Evolutionary conservation across 2,329 filamentous ascomycete species (phyloP), one percentile per base, ranked within the genome.

Genomic region (Penicillium sp.): DNA sequence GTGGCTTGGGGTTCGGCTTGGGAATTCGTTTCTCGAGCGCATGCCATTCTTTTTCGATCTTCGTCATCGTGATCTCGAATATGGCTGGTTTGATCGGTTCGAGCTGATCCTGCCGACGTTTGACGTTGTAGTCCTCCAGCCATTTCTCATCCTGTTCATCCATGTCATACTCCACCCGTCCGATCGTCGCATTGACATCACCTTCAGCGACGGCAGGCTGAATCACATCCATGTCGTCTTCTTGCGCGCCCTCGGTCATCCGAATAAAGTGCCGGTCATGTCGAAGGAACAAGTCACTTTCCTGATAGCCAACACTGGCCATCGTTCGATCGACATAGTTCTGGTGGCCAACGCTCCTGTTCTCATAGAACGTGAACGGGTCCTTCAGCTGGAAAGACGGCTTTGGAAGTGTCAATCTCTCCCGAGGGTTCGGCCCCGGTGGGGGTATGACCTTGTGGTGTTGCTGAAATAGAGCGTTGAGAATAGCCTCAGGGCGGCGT

Each of bases 21-120:
- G 93, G 93, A 65, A 98, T 97, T 53, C 90, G 81, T 75, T 95
- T 96, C 70, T 98, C 93, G 6, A 98, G 76, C 5, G 89, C 88
- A 68, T 97, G 89, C 89, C 93, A 98, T 68, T 97, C 92, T 72
- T 96, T 96, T 70, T 98, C 93, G 52, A 98, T 96, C 70, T 96
- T 96, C 8, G 93, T 98, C 73, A 98, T 95, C 13, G 91, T 95
- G 54, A 97, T 95, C 68, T 98, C 93, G 64, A 98, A 96, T 44
- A 96, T 83, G 55, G 95, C 91, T 18, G 91, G 88, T 42, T 91
- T 95, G 62, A 98, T 93, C 2, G 84, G 78, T 59, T 95, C 89
- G 20, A 89, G 82, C 40, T 86, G 83, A 58, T 87, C 81, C 23
- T 81, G 79, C 66, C 84, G 88, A 50, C 93, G 83, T 61, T 87